Evolutionary conservation across 306 rosid genomes (phyloP).

Genomic region (Cercis canadensis): DNA sequence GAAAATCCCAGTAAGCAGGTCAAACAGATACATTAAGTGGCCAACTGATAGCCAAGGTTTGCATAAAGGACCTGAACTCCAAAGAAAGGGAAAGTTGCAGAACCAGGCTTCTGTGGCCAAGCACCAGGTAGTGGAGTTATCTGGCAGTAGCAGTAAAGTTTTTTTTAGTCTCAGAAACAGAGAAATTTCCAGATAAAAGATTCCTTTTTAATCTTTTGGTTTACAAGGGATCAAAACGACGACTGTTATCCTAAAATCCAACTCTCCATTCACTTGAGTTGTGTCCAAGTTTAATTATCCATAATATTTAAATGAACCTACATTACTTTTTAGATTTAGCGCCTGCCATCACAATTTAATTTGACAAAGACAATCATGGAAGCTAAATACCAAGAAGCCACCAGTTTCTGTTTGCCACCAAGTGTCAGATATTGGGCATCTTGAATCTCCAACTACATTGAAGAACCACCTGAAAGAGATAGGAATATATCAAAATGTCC

Average conservation of each 20-base stretch:
- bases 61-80: constrained; percentile 81
- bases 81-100: constrained; percentile 97
- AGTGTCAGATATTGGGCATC: constrained; percentile 97
- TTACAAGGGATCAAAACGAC: neutral
- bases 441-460: constrained; percentile 91
- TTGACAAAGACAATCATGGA: constrained; percentile 31
- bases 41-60: constrained; percentile 26
- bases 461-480: constrained; percentile 80
- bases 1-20: constrained; percentile 12
- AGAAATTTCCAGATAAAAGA: neutral
- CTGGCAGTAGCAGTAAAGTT: constrained; percentile 53
- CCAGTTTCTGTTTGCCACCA: constrained; percentile 99
- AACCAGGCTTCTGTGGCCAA: constrained; percentile 99
- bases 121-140: constrained; percentile 98
- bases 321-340: constrained; percentile 10
- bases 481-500: constrained; percentile 18
- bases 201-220: no score
- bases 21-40: constrained; percentile 24
- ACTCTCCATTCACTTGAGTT: constrained; percentile 20
- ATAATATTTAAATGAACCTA: constrained; percentile 19
- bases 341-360: constrained; percentile 29
- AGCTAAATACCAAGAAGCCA: constrained; percentile 87
- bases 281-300: neutral
- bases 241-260: constrained; percentile 10
- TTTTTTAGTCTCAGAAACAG: constrained; percentile 26